Conservation (phyloP, 2,329 filamentous ascomycete genomes). For the Fusarium beomiforme region DNA sequence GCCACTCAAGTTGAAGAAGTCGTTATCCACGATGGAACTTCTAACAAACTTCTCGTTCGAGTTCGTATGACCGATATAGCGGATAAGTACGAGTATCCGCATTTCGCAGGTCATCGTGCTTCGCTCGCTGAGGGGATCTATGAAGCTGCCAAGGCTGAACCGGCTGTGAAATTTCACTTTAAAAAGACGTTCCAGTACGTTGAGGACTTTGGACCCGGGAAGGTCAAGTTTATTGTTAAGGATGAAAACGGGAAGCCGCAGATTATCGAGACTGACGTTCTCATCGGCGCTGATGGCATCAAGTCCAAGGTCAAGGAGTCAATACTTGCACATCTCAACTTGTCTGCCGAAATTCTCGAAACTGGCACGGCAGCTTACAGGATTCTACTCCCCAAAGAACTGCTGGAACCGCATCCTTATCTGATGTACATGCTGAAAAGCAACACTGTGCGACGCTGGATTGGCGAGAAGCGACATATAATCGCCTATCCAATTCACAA, state of each 20-base stretch:
- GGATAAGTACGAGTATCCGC: conserved; percentile 14
- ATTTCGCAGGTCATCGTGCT: conserved; percentile 19
- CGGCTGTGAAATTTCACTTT: conserved; percentile 21
- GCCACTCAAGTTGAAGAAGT: conserved; percentile 7
- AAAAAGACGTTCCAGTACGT: conserved; percentile 6
- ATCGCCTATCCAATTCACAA: conserved; percentile 27
- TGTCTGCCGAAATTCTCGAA: not conserved
- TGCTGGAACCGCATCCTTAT: conserved; percentile 8
- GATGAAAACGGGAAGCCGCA: not conserved
- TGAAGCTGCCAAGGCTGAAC: conserved; percentile 9
- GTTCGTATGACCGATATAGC: conserved; percentile 9
- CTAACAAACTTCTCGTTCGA: not conserved
- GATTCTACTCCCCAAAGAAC: not conserved
- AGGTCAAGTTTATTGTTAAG: not conserved
- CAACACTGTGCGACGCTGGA: not conserved
- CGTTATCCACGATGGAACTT: not conserved
- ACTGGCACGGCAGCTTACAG: conserved; percentile 9
- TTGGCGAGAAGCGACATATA: conserved; percentile 14
- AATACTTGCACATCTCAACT: not conserved
- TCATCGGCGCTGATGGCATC: conserved; percentile 24
- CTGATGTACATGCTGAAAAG: conserved; percentile 15
- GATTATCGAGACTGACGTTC: conserved; percentile 9
- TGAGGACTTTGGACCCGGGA: not conserved
- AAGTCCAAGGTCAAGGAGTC: conserved; percentile 23
- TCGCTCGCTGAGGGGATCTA: conserved; percentile 6